Evolutionary conservation across 306 rosid genomes (phyloP), one percentile per base, ranked within the genome.

Genomic region (Astragalus glycyphyllos): DNA sequence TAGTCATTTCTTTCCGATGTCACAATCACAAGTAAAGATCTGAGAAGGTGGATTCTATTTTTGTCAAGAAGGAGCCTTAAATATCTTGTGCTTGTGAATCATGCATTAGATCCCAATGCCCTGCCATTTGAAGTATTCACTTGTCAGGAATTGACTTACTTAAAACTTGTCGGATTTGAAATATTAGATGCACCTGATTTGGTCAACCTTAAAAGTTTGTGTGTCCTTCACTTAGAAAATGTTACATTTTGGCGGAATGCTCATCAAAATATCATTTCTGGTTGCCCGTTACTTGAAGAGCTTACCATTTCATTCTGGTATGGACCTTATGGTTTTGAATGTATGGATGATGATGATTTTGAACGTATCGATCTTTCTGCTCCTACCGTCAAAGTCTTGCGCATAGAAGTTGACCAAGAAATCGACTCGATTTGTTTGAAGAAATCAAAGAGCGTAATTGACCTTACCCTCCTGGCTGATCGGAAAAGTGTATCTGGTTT

Each of bases 41-140:
- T 69, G 23, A 8, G 0, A 11, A 15, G 23, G 54, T 60, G 81
- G 71, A 50, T 68, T 11, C n/a, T 49, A 5, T 15, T 14, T 15
- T 68, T 77, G 6, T 68, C 71, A 17, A 42, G n/a, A 40, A 41
- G 6, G 14, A 11, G 38, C n/a, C 3, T 77, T 31, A 14, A 49
- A 5, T 1, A 5, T 26, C 34, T 69, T n/a, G n/a, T n/a, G n/a
- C n/a, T n/a, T n/a, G n/a, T n/a, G n/a, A n/a, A n/a, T n/a, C n/a
- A n/a, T n/a, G n/a, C n/a, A n/a, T n/a, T n/a, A n/a, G n/a, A n/a
- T n/a, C n/a, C n/a, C n/a, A n/a, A n/a, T n/a, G n/a, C n/a, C n/a
- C n/a, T 17, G 10, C 71, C 81, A 35, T 61, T 58, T 42, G 17
- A 51, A 41, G 32, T 69, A 12, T 77, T 77, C 76, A 31, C n/a